phyloP scores from a whole-genome alignment of 2,329 filamentous ascomycete species.

The Talaromyces islandicus region DNA sequence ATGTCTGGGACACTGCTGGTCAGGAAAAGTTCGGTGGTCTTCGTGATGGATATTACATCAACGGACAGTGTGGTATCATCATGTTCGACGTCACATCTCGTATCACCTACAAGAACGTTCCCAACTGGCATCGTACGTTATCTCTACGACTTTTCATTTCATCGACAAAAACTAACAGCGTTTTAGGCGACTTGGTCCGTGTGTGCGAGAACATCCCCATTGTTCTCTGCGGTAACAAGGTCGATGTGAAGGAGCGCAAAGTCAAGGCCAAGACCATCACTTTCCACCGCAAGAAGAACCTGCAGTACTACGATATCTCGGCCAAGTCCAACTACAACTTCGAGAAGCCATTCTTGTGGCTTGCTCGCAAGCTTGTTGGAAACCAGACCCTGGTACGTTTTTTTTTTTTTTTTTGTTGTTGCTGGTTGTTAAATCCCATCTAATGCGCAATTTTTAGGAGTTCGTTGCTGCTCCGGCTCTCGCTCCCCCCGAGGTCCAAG shows the following conservation, averaged over 20 bases:
- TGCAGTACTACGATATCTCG: conserved; percentile 99
- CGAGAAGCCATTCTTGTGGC: conserved; percentile 99
- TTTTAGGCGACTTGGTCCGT: conserved; percentile 86
- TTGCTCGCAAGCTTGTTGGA: conserved; percentile 95
- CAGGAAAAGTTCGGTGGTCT: conserved; percentile 99
- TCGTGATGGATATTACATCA: conserved; percentile 99
- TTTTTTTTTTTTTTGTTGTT: conserved; percentile 15
- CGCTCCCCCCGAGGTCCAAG: conserved; percentile 83
- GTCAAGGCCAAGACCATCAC: conserved; percentile 99
- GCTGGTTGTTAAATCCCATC: conserved; percentile 7
- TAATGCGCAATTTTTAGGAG: conserved; percentile 54
- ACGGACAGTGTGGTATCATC: conserved; percentile 99
- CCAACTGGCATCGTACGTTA: conserved; percentile 98
- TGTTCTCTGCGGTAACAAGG: conserved; percentile 98
- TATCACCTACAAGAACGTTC: conserved; percentile 99
- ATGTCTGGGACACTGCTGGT: conserved; percentile 98
- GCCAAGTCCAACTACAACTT: conserved; percentile 99
- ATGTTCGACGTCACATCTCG: conserved; percentile 99
- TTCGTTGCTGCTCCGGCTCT: conserved; percentile 94
- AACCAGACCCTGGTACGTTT: conserved; percentile 72
- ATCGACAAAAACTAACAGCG: conserved; percentile 9
- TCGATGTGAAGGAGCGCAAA: conserved; percentile 99
- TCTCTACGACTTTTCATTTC: background rate
- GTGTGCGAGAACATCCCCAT: conserved; percentile 99
- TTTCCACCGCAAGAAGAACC: conserved; percentile 99